These are phyloP conservation scores for Lactarius indigo DNA, from an alignment of 768 basidiomycete genomes.

Conservation along the genomic window DNA sequence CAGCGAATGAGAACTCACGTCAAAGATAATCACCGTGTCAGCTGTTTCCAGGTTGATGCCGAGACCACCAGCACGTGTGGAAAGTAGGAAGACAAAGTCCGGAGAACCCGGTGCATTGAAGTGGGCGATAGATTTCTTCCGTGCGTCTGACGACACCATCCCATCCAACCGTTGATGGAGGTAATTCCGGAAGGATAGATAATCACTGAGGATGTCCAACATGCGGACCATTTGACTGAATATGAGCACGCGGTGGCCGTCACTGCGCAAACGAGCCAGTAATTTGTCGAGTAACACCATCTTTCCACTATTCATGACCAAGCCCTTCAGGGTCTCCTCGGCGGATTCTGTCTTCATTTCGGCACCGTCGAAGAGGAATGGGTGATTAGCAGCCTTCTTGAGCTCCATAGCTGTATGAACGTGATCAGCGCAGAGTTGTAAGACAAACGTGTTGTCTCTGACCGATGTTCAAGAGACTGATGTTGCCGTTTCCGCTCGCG, in stretches of 20 bases:
- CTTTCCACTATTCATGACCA: constrained; percentile 98
- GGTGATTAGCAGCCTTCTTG: constrained; percentile 98
- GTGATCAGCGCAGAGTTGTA: constrained; percentile 1
- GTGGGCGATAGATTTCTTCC: constrained; percentile 95
- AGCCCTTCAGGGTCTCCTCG: constrained; percentile 89
- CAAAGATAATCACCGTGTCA: constrained; percentile 98
- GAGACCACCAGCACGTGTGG: constrained; percentile 94
- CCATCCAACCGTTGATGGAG: constrained; percentile 94
- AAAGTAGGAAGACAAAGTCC: constrained; percentile 95
- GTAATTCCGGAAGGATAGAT: constrained; percentile 87
- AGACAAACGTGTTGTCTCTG: constrained; percentile 26
- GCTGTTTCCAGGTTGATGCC: constrained; percentile 99
- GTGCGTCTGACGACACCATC: constrained; percentile 86
- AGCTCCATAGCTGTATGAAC: constrained; percentile 82
- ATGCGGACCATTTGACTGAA: constrained; percentile 99
- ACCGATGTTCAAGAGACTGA: constrained; percentile 95
- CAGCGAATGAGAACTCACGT: constrained; percentile 52
- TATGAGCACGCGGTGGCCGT: constrained; percentile 95
- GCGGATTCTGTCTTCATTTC: constrained; percentile 58
- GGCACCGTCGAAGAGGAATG: constrained; percentile 95
- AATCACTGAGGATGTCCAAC: constrained; percentile 97
- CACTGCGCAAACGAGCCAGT: constrained; percentile 80
- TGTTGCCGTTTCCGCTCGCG: constrained; percentile 83
- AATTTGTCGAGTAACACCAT: constrained; percentile 98
- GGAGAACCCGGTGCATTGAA: constrained; percentile 92